A percentile compares a stretch with the other conserved stretches of the same genome.
Evolutionary conservation across 495 filamentous ascomycete species (phyloP).

Genomic region (Opeltia flavorubescens): DNA sequence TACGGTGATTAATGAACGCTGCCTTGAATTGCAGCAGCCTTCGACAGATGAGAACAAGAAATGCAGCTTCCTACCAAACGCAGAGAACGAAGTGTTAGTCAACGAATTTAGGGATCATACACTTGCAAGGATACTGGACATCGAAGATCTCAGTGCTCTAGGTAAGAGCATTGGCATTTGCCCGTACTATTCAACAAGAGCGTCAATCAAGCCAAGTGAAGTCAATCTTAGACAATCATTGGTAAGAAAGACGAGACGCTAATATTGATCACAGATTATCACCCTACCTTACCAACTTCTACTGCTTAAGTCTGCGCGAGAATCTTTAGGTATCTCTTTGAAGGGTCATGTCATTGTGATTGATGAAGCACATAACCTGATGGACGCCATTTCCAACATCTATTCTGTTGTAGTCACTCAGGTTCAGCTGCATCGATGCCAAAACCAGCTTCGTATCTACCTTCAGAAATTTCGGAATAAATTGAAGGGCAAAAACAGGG

Average conservation of each 20-base stretch:
- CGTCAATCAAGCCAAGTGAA: conserved; percentile 68
- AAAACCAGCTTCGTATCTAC: conserved; percentile 65
- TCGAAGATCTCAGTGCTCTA: conserved; percentile 72
- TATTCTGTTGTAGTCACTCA: conserved; percentile 68
- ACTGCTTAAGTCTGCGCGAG: conserved; percentile 75
- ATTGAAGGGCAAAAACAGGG: conserved; percentile 81
- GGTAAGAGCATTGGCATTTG: conserved; percentile 74
- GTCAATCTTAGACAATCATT: conserved; percentile 22
- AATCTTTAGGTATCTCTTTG: conserved; percentile 73
- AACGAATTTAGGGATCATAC: conserved; percentile 80
- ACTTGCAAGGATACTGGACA: conserved; percentile 75
- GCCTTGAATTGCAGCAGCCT: conserved; percentile 76
- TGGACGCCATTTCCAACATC: conserved; percentile 83
- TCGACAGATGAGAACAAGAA: conserved; percentile 48
- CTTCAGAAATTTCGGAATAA: conserved; percentile 77
- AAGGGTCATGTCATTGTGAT: conserved; percentile 84
- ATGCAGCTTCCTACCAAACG: conserved; percentile 67
- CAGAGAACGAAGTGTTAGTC: conserved; percentile 54
- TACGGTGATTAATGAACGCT: conserved; percentile 89
- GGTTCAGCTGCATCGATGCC: conserved; percentile 52
- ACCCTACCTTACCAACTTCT: conserved; percentile 88
- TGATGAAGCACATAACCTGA: conserved; percentile 95
- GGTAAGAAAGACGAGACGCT: background rate
- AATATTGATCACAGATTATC: conserved; percentile 46
- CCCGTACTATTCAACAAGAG: conserved; percentile 87